phyloP scores from a whole-genome alignment of 2,329 filamentous ascomycete species.

The Mycosphaerelloides madeirae region DNA sequence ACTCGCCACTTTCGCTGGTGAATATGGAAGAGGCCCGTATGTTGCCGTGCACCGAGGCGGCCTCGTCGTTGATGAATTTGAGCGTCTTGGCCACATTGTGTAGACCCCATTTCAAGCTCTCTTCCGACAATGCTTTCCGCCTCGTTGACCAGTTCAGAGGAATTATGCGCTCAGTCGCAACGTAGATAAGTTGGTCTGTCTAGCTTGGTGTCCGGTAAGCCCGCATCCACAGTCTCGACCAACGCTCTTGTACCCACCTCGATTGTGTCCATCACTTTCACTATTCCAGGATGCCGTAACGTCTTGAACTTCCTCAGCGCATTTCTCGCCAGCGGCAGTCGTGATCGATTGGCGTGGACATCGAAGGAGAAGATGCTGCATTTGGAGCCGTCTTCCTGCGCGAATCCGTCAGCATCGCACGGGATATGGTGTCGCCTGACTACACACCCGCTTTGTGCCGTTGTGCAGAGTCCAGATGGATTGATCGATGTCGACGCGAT shows the following conservation, averaged over 20 bases:
- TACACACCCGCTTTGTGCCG: conserved; percentile 75
- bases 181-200: conserved; percentile 93
- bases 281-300: conserved; percentile 85
- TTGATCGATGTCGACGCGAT: conserved; percentile 84
- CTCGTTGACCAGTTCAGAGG: conserved; percentile 88
- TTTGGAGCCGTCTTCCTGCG: conserved; percentile 82
- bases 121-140: conserved; percentile 78
- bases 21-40: conserved; percentile 83
- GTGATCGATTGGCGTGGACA: conserved; percentile 70
- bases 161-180: conserved; percentile 84
- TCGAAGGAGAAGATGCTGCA: conserved; percentile 99
- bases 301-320: conserved; percentile 91
- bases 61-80: conserved; percentile 94
- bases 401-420: conserved; percentile 9
- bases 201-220: conserved; percentile 43
- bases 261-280: conserved; percentile 89
- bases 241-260: conserved; percentile 56
- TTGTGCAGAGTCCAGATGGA: conserved; percentile 97
- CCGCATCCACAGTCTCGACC: not conserved
- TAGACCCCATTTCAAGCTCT: conserved; percentile 95
- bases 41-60: conserved; percentile 82
- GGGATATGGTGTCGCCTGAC: not conserved
- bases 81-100: conserved; percentile 83
- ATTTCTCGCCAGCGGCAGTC: conserved; percentile 83
- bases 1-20: conserved; percentile 93